A percentile compares a stretch with the other conserved stretches of the same genome.
phyloP scores from a whole-genome alignment of 176 grass and related monocot genomes.

The Aegilops sharonensis region DNA sequence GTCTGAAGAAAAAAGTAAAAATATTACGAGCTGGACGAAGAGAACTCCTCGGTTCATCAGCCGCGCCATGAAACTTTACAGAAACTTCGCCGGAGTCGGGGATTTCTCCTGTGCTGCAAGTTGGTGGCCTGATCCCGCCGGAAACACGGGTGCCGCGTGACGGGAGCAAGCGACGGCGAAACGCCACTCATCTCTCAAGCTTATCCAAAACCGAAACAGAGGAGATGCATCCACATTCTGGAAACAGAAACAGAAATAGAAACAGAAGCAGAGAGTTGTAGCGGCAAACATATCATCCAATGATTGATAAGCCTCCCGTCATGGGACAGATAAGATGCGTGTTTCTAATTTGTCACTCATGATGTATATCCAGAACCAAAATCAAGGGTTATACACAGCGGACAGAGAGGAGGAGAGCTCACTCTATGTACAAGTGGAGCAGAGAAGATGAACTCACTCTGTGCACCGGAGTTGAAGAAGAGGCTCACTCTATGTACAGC shows the following conservation, averaged over 20 bases:
- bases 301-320: background rate
- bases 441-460: too few relatives aligned
- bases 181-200: background rate
- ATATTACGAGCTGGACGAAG: background rate
- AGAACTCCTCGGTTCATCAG: background rate
- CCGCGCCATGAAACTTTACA: background rate
- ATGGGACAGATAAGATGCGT: background rate
- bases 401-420: background rate
- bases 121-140: background rate
- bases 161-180: background rate
- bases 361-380: background rate
- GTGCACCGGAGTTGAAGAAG: too few relatives aligned
- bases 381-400: background rate
- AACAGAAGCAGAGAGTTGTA: too few relatives aligned
- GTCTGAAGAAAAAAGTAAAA: background rate
- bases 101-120: background rate
- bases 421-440: background rate
- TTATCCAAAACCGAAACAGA: background rate
- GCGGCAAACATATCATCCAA: background rate
- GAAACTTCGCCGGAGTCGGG: background rate
- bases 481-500: too few relatives aligned
- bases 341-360: background rate
- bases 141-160: slow-evolving; percentile 15
- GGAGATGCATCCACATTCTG: background rate
- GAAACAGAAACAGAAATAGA: background rate